Base-by-base conservation (phyloP, 176 grass and related monocot species). In the Oryza coarctata region DNA sequence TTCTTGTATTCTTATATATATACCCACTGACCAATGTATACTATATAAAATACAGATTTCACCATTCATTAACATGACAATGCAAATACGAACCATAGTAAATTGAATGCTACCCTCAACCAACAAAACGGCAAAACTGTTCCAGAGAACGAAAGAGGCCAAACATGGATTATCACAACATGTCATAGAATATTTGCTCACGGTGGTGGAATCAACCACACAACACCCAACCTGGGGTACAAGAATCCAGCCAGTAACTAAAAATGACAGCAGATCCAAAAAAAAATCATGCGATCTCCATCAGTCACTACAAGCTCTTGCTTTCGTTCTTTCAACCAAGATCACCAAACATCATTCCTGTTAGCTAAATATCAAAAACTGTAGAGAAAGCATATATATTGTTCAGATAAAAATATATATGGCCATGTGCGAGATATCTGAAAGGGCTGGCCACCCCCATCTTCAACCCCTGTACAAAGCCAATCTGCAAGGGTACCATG, bases 381-480 rank as follows among this genome's bases (percentile, higher is more conserved):
- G 75, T 45, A 77, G 60, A 18, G 4, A 70, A 74, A 25, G 60
- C 77, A 81, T 82, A 75, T 74, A 92, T 73, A 71, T 11, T 61
- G 12, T 49, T 50, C 62, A 73, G 35, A 36, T 63, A 89, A 84
- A 89, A 84, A 71, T 84, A 82, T 86, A 73, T 68, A 34, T 82
- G 84, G 67, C 38, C 63, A 76, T 78, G 80, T 75, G 85, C 85
- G 40, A 75, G 29, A 78, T 80, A 86, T 86, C 36, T 26, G 15
- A 90, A 84, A 82, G 72, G 89, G 71, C 61, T 70, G 79, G 57
- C 74, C 84, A 83, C 84, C 83, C 79, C 75, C 73, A 83, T 70
- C 73, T 85, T 89, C 72, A 87, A 90, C 85, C 85, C 87, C 80
- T 95, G 87, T 92, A 88, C 90, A 92, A 67, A 70, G 78, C 72